Conservation (phyloP, 192 early-diverging fungal genomes). For the Thoreauomyces humboldtii region DNA sequence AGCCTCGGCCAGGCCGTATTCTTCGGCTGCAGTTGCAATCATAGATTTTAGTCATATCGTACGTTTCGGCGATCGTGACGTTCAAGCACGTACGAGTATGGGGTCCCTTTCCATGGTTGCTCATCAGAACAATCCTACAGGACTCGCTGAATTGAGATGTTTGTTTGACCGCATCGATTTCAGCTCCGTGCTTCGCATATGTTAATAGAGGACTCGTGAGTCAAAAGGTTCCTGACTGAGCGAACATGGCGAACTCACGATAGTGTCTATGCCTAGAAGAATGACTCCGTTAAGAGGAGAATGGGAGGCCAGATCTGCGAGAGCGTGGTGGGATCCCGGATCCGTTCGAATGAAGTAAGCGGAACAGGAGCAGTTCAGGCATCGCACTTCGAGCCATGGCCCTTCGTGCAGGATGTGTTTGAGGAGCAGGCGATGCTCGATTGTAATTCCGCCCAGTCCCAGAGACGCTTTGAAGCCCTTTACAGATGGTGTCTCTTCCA, state of each 20-base stretch:
- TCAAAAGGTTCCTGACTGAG: too few relatives aligned
- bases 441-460: conserved; percentile 25
- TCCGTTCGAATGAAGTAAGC: conserved; percentile 13
- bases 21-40: not conserved
- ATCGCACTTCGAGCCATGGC: conserved; percentile 20
- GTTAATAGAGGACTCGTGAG: too few relatives aligned
- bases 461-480: conserved; percentile 11
- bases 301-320: not conserved
- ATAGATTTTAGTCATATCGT: not conserved
- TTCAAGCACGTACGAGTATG: not conserved
- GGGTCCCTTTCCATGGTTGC: not conserved
- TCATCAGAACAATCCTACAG: conserved; percentile 1
- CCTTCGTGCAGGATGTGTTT: conserved; percentile 4
- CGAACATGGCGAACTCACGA: too few relatives aligned
- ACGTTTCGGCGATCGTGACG: not conserved
- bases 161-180: not conserved
- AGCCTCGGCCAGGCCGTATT: conserved; percentile 14
- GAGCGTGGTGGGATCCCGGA: conserved; percentile 3
- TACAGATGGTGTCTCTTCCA: not conserved
- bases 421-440: conserved; percentile 20
- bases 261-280: conserved; percentile 6
- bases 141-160: conserved; percentile 2
- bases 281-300: conserved; percentile 6
- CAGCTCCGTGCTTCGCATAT: not conserved
- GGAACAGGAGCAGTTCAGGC: conserved; percentile 19